Evolutionary conservation across 495 filamentous ascomycete species (phyloP), one percentile per base, ranked within the genome.

Genomic region (Neurospora sp.): DNA sequence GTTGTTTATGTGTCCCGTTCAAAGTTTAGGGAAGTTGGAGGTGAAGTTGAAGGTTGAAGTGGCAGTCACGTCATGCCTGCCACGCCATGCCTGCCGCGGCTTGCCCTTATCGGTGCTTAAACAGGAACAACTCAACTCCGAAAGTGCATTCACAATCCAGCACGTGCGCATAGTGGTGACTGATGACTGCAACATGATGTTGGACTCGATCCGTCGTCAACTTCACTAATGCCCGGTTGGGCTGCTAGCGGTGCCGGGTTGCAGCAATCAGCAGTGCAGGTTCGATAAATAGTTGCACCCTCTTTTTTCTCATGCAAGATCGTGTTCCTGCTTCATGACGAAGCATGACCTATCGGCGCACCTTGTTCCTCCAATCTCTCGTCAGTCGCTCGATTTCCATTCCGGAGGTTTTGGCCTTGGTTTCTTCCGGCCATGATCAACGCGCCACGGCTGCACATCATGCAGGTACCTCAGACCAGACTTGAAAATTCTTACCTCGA

Each of bases 381-480:
- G 53, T 65, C 27, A 35, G 35, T 35, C 53, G 53, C 53, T 35
- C 44, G 27, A 68, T 68, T 39, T 61, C 70, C 39, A 47, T 37
- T 41, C 44, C 70, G 14, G 44, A 20, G 27, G 44, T 10, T 71
- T n/a, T 68, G 42, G 39, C 41, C 70, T 38, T 71, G 27, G 8
- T 65, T 37, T 65, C 53, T 65, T 18, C 53, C 27, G 53, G 27
- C 27, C 27, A 41, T 68, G 72, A 73, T 69, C n/a, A 16, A 47
- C 41, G 61, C 72, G 61, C 74, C 72, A 74, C 69, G 38, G 22
- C 72, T 70, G 71, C 72, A 71, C 70, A 74, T 70, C 65, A 74
- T 72, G 74, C 74, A 74, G 74, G 74, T 74, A 74, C 74, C 70
- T 74, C 38, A 39, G 14, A 53, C 8, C 59, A 69, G 71, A 44